Conservation (phyloP, 2,329 filamentous ascomycete genomes). For the Claviceps citrina region DNA sequence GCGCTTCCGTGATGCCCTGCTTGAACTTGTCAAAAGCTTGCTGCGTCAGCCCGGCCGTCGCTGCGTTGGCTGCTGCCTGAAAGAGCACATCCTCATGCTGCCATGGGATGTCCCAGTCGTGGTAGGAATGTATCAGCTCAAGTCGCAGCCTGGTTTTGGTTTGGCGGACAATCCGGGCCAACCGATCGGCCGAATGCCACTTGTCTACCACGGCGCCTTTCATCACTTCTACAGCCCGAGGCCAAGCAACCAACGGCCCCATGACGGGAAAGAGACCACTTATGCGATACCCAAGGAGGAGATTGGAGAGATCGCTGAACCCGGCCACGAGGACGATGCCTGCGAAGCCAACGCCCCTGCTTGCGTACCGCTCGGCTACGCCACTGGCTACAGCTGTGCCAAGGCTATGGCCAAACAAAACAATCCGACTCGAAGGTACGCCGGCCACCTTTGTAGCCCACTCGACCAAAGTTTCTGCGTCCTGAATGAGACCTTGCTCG, state of each 20-base stretch:
- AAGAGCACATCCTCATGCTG: slow-evolving; percentile 52
- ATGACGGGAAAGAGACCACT: slow-evolving; percentile 66
- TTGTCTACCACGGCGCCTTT: slow-evolving; percentile 54
- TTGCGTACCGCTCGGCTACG: slow-evolving; percentile 54
- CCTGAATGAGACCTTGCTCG: slow-evolving; percentile 66
- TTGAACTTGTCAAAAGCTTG: slow-evolving; percentile 29
- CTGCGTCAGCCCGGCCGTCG: slow-evolving; percentile 22
- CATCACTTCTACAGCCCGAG: slow-evolving; percentile 45
- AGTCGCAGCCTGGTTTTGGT: slow-evolving; percentile 45
- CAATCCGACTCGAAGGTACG: slow-evolving; percentile 55
- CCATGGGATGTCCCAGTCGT: slow-evolving; percentile 74
- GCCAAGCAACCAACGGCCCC: slow-evolving; percentile 55
- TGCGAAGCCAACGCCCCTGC: slow-evolving; percentile 52
- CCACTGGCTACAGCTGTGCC: slow-evolving; percentile 73
- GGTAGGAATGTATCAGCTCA: slow-evolving; percentile 60
- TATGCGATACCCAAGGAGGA: slow-evolving; percentile 65
- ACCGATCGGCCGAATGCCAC: slow-evolving; percentile 59
- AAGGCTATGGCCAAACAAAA: slow-evolving; percentile 73
- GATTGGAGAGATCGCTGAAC: slow-evolving; percentile 58
- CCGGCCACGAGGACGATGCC: slow-evolving; percentile 65
- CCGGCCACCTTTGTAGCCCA: slow-evolving; percentile 51
- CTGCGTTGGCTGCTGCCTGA: slow-evolving; percentile 39
- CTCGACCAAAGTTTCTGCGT: slow-evolving; percentile 57
- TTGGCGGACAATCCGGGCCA: slow-evolving; percentile 39
- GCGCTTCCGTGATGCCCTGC: slow-evolving; percentile 26